These are phyloP conservation scores for Ustilago sp. DNA, from an alignment of 1,284 basidiomycete species.

Conservation along the genomic window DNA sequence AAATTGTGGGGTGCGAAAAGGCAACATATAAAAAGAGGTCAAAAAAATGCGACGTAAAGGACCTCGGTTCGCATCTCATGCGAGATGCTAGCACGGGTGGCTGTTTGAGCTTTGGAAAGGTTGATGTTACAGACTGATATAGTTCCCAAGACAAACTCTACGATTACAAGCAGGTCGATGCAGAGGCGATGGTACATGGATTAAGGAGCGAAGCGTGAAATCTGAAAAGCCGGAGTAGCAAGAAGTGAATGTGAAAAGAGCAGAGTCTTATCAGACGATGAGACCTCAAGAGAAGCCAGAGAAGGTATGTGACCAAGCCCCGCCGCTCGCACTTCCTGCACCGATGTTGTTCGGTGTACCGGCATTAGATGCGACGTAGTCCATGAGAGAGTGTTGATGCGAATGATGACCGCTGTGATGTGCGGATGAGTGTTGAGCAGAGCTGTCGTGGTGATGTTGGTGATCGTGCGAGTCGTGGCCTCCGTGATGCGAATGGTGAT, in stretches of 20 bases:
- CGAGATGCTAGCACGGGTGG: too few relatives aligned
- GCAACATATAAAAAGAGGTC: too few relatives aligned
- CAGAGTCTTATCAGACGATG: neutral
- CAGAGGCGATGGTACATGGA: neutral
- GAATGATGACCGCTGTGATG: conserved; percentile 27
- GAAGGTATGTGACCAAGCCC: conserved; percentile 40
- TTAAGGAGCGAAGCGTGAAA: neutral
- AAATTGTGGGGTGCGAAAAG: too few relatives aligned
- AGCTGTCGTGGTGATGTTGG: conserved; percentile 16
- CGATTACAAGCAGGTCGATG: conserved; percentile 1
- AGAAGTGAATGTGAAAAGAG: neutral
- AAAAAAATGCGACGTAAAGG: too few relatives aligned
- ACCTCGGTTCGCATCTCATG: too few relatives aligned
- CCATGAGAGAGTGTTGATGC: conserved; percentile 43
- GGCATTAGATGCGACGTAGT: conserved; percentile 36
- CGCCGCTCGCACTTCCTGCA: conserved; percentile 32
- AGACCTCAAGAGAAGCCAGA: conserved; percentile 26
- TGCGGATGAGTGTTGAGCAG: conserved; percentile 9
- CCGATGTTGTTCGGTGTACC: conserved; percentile 39
- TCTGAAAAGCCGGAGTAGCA: neutral
- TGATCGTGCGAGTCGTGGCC: conserved; percentile 24
- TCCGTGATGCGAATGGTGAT: conserved; percentile 27
- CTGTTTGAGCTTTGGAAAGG: too few relatives aligned
- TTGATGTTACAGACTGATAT: neutral
- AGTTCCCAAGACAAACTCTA: neutral